phyloP scores from a whole-genome alignment of 805 yeast species.

The Ogataea zsoltii region DNA sequence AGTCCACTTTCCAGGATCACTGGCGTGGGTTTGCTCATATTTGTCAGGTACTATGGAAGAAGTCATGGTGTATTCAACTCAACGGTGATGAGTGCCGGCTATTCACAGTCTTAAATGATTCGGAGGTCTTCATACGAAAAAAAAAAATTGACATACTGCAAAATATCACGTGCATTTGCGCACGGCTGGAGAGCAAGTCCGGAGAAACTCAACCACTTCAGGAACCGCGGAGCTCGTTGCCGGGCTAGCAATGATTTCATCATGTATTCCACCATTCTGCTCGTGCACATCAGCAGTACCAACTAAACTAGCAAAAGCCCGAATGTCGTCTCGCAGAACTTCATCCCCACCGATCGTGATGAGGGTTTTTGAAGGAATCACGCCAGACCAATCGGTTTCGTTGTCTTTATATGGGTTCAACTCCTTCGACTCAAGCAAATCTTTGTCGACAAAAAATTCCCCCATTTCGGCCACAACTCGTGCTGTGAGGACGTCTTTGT shows the following conservation, averaged over 20 bases:
- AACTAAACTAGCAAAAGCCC: background rate
- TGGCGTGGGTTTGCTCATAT: no score
- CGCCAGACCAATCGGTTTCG: conserved; percentile 3
- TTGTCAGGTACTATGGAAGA: no score
- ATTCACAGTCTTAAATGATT: no score
- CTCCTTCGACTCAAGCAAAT: conserved; percentile 4
- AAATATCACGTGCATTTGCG: no score
- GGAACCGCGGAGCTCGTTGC: no score
- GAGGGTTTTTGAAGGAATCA: conserved; percentile 1
- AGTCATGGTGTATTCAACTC: no score
- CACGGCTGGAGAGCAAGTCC: no score
- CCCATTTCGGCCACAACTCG: conserved; percentile 7
- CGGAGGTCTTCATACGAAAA: no score
- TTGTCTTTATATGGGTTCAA: conserved; percentile 10
- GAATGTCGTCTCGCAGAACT: conserved; percentile 8
- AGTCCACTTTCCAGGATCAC: conserved; percentile 1
- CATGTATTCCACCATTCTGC: conserved; percentile 9
- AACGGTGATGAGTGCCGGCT: no score
- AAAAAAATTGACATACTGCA: no score
- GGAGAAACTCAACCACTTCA: no score
- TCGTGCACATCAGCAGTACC: conserved; percentile 2
- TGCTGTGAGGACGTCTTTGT: conserved; percentile 7
- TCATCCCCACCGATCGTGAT: conserved; percentile 7
- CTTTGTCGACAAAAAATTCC: conserved; percentile 2
- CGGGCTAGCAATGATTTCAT: conserved; percentile 6